Evolutionary conservation across 164 flowering plant genomes (phyloP).

Genomic region (Vitis riparia): DNA sequence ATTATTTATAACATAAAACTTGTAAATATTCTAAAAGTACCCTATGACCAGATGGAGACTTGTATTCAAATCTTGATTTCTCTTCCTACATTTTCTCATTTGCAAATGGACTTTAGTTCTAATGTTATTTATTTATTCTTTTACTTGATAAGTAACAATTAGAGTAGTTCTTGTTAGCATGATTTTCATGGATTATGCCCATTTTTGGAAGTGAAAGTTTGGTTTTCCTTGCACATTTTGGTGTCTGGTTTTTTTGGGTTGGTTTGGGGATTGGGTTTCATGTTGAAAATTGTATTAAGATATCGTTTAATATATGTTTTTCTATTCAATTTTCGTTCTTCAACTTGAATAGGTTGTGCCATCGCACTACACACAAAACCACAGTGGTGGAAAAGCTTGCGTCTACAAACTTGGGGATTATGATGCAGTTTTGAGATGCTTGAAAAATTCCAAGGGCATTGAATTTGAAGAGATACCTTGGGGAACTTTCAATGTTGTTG

Average conservation of each 20-base stretch:
- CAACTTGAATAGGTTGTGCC: slow-evolving; percentile 48
- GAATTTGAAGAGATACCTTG: slow-evolving; percentile 77
- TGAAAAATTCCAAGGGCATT: slow-evolving; percentile 51
- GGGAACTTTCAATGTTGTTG: slow-evolving; percentile 62
- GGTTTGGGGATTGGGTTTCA: neutral
- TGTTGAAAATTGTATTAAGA: no score
- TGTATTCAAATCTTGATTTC: neutral
- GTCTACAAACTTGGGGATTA: slow-evolving; percentile 77
- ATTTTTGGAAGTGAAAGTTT: no score
- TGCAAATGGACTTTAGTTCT: neutral
- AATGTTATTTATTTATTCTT: neutral
- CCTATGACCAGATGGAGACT: no score
- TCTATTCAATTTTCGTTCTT: slow-evolving; percentile 1
- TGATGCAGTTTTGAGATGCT: slow-evolving; percentile 50
- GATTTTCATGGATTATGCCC: neutral
- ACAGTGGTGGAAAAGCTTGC: slow-evolving; percentile 59
- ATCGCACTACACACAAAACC: slow-evolving; percentile 65
- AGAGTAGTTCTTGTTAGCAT: neutral
- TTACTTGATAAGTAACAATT: no score
- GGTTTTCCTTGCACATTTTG: no score
- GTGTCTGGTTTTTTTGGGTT: neutral
- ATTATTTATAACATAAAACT: no score
- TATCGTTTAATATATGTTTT: no score
- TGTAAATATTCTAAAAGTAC: no score
- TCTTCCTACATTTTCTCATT: neutral